phyloP scores from a whole-genome alignment of 2,329 filamentous ascomycete genomes.

The Mycocentrospora acerina region DNA sequence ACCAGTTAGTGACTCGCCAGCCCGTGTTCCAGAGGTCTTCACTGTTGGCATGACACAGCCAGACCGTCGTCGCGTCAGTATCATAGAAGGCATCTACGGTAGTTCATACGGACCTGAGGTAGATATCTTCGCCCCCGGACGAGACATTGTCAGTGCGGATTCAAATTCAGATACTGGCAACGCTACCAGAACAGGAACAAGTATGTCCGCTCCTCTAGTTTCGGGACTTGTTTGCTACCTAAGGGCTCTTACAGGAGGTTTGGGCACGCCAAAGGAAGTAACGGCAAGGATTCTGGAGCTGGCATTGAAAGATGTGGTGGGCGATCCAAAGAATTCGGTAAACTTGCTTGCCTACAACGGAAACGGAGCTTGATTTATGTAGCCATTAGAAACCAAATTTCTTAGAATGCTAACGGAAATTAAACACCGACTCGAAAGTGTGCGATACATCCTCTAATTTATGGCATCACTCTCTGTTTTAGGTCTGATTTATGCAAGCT shows the following conservation, averaged over 20 bases:
- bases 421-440: too few relatives aligned
- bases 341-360: constrained; percentile 4
- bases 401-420: too few relatives aligned
- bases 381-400: too few relatives aligned
- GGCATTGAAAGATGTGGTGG: constrained; percentile 1
- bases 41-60: constrained; percentile 38
- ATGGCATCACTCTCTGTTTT: too few relatives aligned
- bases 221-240: constrained; percentile 68
- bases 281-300: not conserved
- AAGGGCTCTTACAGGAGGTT: constrained; percentile 49
- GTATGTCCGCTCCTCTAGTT: constrained; percentile 67
- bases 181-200: constrained; percentile 59
- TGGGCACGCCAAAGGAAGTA: not conserved
- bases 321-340: not conserved
- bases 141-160: constrained; percentile 45
- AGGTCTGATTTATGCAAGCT: too few relatives aligned
- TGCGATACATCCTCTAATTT: too few relatives aligned
- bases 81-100: not conserved
- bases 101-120: constrained; percentile 36
- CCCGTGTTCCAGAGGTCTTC: constrained; percentile 31
- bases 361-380: too few relatives aligned
- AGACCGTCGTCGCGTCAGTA: constrained; percentile 26
- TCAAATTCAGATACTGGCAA: constrained; percentile 40
- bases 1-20: constrained; percentile 32
- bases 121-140: constrained; percentile 39